Conservation (phyloP, 176 grass and related monocot genomes). For the Tuctoria greenei region DNA sequence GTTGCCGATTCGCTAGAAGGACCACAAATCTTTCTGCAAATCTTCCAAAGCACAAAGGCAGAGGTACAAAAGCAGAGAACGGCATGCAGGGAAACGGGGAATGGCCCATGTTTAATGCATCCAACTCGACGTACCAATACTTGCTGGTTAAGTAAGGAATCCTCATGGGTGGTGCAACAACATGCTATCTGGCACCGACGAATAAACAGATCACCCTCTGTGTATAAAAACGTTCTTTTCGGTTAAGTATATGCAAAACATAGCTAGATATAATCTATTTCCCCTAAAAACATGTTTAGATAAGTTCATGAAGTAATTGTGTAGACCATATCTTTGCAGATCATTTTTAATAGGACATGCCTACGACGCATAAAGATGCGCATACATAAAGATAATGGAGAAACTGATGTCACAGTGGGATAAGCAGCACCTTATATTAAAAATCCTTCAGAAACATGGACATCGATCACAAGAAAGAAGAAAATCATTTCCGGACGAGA, state of each 20-base stretch:
- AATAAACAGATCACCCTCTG: background rate
- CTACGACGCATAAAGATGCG: background rate
- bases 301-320: background rate
- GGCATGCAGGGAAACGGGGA: conserved; percentile 3
- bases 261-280: background rate
- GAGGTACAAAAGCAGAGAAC: conserved; percentile 27
- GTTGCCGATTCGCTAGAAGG: conserved; percentile 17
- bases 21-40: conserved; percentile 25
- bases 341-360: background rate
- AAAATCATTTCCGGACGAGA: background rate
- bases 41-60: conserved; percentile 33
- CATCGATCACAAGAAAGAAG: background rate
- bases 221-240: background rate
- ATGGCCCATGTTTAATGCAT: conserved; percentile 18
- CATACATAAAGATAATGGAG: background rate
- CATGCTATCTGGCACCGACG: conserved; percentile 24
- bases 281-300: background rate
- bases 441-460: background rate
- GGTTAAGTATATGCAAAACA: background rate
- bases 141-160: conserved; percentile 47
- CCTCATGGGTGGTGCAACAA: background rate
- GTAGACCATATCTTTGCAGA: background rate
- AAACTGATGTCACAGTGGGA: background rate
- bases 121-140: conserved; percentile 11
- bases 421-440: background rate